A percentile compares a stretch with the other conserved stretches of the same genome.
phyloP scores from a whole-genome alignment of 257 asterid genomes.

The Solanum neorickii region DNA sequence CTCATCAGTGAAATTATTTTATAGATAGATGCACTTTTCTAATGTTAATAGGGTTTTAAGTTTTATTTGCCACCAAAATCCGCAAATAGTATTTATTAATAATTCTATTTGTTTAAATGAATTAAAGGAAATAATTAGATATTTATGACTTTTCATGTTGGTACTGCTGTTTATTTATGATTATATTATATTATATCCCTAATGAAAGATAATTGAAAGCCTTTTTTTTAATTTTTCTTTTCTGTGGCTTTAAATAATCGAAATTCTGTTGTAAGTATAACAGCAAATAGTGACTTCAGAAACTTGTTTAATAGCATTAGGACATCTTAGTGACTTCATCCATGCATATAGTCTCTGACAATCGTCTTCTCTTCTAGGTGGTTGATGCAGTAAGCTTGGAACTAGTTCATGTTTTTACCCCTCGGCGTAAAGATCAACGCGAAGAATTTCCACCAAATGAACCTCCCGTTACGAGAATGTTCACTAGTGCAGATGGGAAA shows the following conservation, averaged over 20 bases:
- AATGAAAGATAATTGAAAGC: background rate
- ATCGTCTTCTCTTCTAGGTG: constrained; percentile 24
- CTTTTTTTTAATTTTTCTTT: fast-evolving
- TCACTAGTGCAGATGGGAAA: constrained; percentile 65
- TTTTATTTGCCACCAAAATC: background rate
- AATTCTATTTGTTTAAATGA: no score
- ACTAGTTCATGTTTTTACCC: constrained; percentile 44
- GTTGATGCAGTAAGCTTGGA: constrained; percentile 39
- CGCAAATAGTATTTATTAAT: background rate
- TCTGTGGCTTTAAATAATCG: background rate
- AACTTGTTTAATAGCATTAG: background rate
- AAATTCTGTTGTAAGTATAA: background rate
- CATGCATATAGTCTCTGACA: background rate
- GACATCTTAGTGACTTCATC: background rate
- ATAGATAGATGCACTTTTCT: background rate
- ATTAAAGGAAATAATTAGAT: background rate
- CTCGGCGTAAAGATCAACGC: constrained; percentile 40
- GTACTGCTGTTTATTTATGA: background rate
- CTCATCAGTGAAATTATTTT: background rate
- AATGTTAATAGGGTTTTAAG: background rate
- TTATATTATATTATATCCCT: background rate
- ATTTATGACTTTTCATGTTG: background rate
- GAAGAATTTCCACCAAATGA: constrained; percentile 58
- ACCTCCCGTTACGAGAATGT: constrained; percentile 86
- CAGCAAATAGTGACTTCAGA: background rate